A percentile compares a stretch with the other conserved stretches of the same genome.
These are phyloP conservation scores for Pseudopithomyces chartarum DNA, from an alignment of 2,329 filamentous ascomycete genomes.

Conservation along the genomic window DNA sequence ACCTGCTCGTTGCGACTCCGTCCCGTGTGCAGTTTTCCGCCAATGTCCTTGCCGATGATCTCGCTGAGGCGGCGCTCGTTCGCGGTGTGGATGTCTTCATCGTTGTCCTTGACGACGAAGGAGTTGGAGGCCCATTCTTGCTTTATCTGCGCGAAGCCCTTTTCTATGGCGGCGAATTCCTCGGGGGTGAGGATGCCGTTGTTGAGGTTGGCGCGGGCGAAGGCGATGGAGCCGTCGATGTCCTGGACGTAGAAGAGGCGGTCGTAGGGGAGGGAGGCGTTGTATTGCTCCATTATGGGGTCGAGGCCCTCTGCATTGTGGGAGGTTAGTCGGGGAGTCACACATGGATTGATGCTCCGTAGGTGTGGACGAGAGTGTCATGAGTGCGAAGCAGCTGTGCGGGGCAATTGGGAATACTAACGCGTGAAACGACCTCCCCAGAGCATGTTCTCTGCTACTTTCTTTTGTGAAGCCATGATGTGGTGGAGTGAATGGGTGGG, in stretches of 20 bases:
- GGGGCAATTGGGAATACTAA: slow-evolving; percentile 21
- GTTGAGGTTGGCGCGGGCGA: slow-evolving; percentile 78
- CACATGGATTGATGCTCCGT: too few relatives aligned
- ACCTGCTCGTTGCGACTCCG: slow-evolving; percentile 91
- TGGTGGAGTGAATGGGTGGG: slow-evolving; percentile 3
- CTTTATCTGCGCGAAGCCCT: slow-evolving; percentile 66
- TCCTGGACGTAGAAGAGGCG: slow-evolving; percentile 78
- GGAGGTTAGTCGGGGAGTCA: background rate
- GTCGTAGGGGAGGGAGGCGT: slow-evolving; percentile 80
- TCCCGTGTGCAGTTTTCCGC: slow-evolving; percentile 86
- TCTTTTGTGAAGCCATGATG: slow-evolving; percentile 41
- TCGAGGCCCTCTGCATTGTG: slow-evolving; percentile 70
- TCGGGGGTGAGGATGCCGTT: slow-evolving; percentile 72
- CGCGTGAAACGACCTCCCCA: slow-evolving; percentile 45
- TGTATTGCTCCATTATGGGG: slow-evolving; percentile 85
- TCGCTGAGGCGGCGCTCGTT: slow-evolving; percentile 67
- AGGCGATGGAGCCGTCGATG: slow-evolving; percentile 79
- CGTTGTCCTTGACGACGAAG: slow-evolving; percentile 55
- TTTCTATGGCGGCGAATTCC: slow-evolving; percentile 76
- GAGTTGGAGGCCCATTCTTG: slow-evolving; percentile 54
- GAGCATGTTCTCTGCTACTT: slow-evolving; percentile 46
- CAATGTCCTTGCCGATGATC: slow-evolving; percentile 82
- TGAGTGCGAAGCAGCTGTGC: background rate
- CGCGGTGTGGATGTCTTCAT: slow-evolving; percentile 61
- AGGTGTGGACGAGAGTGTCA: background rate